Conservation (phyloP, 2,329 filamentous ascomycete species). For the Apiospora sp. region DNA sequence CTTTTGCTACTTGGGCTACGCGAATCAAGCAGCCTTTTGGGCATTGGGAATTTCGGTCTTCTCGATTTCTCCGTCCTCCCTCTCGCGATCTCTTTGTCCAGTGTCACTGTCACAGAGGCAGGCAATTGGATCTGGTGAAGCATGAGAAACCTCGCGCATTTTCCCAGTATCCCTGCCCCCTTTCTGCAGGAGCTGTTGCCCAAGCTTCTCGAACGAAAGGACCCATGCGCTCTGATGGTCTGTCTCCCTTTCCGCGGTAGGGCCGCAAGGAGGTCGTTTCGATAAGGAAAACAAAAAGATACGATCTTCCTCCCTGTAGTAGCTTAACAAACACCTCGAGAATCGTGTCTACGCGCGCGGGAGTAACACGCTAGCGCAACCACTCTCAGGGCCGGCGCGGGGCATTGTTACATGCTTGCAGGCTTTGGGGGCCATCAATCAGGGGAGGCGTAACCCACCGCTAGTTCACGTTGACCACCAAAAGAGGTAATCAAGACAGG, state of each 20-base stretch:
- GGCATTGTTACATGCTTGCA: not conserved
- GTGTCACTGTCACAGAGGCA: not conserved
- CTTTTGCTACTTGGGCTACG: not conserved
- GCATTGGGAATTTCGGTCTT: not conserved
- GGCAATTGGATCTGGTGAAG: not conserved
- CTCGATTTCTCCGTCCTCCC: not conserved
- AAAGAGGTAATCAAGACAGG: conserved; percentile 11
- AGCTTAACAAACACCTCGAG: not conserved
- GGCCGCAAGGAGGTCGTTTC: conserved; percentile 5
- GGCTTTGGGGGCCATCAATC: not conserved
- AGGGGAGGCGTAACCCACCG: not conserved
- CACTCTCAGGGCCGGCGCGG: not conserved
- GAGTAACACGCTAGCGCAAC: not conserved
- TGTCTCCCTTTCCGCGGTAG: not conserved
- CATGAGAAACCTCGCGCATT: too few species aligned
- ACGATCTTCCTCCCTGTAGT: not conserved
- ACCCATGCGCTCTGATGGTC: not conserved
- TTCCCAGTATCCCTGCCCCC: not conserved
- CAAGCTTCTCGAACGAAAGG: not conserved
- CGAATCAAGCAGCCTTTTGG: not conserved
- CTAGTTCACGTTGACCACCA: not conserved
- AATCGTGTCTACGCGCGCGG: not conserved
- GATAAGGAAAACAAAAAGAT: not conserved
- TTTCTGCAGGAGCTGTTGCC: not conserved
- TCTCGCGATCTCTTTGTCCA: not conserved